Conservation (phyloP, 169 alveolate genomes). For the Plasmodium gaboni region DNA sequence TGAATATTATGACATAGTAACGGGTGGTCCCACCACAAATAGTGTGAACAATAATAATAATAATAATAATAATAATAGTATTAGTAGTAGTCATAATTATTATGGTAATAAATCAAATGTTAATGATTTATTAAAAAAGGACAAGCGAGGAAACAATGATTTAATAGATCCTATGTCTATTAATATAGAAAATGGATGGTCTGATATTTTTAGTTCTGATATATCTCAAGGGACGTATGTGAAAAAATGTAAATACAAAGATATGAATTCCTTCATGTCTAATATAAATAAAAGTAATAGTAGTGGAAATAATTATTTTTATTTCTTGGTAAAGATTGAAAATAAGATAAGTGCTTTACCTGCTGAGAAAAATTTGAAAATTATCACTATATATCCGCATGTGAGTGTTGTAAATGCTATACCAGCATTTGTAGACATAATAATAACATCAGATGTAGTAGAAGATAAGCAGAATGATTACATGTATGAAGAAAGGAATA, state of each 20-base stretch:
- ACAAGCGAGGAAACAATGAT: constrained; percentile 27
- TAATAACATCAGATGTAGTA: constrained; percentile 52
- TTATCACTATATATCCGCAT: constrained; percentile 87
- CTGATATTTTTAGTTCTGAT: constrained; percentile 74
- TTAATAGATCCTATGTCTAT: constrained; percentile 14
- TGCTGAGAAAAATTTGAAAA: constrained; percentile 85
- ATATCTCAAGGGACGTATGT: constrained; percentile 72
- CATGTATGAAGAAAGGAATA: constrained; percentile 54
- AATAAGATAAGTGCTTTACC: constrained; percentile 86
- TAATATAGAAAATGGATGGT: constrained; percentile 67
- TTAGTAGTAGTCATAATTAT: background rate
- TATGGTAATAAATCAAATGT: background rate
- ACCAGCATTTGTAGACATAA: constrained; percentile 83
- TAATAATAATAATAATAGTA: background rate
- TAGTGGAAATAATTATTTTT: constrained; percentile 78
- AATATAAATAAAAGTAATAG: constrained; percentile 53
- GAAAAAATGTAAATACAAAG: constrained; percentile 49
- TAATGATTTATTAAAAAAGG: background rate
- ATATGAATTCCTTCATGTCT: constrained; percentile 8
- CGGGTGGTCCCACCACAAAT: background rate
- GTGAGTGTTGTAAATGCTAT: constrained; percentile 87
- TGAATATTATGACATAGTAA: constrained; percentile 21
- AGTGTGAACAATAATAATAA: background rate
- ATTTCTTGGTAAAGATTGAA: constrained; percentile 84
- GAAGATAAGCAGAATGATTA: constrained; percentile 55